Conservation (phyloP, 352 stramenopile species). For the Thalassiosira exigua region DNA sequence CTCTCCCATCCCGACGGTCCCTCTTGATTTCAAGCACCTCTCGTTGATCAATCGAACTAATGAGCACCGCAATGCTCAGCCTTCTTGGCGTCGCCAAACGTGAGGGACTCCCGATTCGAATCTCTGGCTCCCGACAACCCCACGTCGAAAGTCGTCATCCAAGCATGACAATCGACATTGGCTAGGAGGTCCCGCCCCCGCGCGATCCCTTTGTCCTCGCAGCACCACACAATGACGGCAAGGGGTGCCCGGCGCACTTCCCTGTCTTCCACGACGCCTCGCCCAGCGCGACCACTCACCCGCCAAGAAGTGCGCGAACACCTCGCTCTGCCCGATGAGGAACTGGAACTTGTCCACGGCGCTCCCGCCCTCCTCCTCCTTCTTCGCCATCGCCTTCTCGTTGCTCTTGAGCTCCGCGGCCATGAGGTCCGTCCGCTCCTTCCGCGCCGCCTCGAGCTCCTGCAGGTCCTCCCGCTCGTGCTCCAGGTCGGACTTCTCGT, state of each 20-base stretch:
- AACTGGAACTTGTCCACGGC: conserved; percentile 89
- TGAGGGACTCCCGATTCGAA: no score
- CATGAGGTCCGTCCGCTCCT: conserved; percentile 62
- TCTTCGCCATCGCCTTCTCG: conserved; percentile 31
- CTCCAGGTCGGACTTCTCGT: no score
- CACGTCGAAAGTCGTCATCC: conserved; percentile 96
- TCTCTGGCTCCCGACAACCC: conserved; percentile 89
- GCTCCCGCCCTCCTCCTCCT: conserved; percentile 49
- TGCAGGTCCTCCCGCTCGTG: conserved; percentile 78
- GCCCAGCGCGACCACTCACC: conserved; percentile 71
- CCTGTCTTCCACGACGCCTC: conserved; percentile 25
- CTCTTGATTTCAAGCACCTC: no score
- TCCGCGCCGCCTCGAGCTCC: conserved; percentile 57
- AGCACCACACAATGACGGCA: conserved; percentile 4
- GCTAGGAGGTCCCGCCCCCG: conserved; percentile 79
- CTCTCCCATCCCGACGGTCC: no score
- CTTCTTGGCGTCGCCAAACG: no score
- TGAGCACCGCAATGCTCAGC: no score
- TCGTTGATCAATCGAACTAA: no score
- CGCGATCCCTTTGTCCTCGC: conserved; percentile 66
- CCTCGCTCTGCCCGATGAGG: conserved; percentile 96
- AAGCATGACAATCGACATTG: no score
- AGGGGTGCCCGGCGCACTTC: conserved; percentile 12
- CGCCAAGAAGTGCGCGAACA: conserved; percentile 96
- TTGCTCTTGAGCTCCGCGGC: conserved; percentile 49